phyloP scores from a whole-genome alignment of 257 asterid species.

The Fraxinus anomala region DNA sequence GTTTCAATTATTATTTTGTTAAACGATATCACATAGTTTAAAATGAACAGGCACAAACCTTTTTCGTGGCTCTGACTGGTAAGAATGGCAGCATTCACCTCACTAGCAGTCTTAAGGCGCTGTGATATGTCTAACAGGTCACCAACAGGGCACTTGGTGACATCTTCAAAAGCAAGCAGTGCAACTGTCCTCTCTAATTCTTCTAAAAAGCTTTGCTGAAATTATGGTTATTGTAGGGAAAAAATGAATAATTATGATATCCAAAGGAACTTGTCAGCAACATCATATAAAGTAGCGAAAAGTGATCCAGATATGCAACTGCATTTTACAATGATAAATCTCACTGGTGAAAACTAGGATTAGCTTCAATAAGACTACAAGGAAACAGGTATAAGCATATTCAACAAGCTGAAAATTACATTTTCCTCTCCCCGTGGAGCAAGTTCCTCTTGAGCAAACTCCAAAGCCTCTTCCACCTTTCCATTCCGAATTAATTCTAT shows the following conservation, averaged over 20 bases:
- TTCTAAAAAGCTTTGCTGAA: constrained; percentile 68
- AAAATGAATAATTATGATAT: not conserved
- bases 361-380: not conserved
- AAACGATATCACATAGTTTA: not conserved
- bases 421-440: constrained; percentile 95
- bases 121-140: constrained; percentile 76
- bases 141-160: constrained; percentile 63
- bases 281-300: not conserved
- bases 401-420: constrained; percentile 38
- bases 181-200: constrained; percentile 86
- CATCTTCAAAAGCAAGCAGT: constrained; percentile 80
- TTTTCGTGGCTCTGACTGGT: constrained; percentile 90
- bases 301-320: constrained; percentile 1
- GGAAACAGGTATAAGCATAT: not conserved
- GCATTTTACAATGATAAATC: not conserved
- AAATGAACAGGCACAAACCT: constrained; percentile 38
- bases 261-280: constrained; percentile 4
- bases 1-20: not conserved
- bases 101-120: constrained; percentile 83
- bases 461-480: constrained; percentile 80
- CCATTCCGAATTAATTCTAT: constrained; percentile 78
- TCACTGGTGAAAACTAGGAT: not conserved
- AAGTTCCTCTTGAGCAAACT: constrained; percentile 91
- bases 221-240: not conserved
- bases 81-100: constrained; percentile 82